phyloP scores from a whole-genome alignment of 2,329 filamentous ascomycete species.

The Monosporascus sp. region DNA sequence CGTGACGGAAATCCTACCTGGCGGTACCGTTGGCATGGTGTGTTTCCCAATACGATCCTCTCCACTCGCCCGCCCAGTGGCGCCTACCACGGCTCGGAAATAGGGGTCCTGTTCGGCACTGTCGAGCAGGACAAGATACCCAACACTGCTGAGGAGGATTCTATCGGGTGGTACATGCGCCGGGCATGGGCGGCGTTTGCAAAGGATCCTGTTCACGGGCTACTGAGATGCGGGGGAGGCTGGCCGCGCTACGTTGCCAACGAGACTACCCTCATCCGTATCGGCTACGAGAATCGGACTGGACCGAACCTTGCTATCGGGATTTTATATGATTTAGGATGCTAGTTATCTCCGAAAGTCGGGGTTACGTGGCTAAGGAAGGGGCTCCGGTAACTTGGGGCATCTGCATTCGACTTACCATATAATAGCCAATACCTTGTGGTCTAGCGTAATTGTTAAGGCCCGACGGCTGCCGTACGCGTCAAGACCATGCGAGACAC shows the following conservation, averaged over 20 bases:
- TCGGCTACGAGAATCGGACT: not conserved
- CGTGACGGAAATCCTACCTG: not conserved
- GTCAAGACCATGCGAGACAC: too few species aligned
- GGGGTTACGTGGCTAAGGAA: too few species aligned
- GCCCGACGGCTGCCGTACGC: too few species aligned
- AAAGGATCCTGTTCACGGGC: not conserved
- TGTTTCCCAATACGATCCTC: not conserved
- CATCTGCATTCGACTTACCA: too few species aligned
- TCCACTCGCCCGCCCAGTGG: not conserved
- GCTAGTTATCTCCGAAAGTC: not conserved
- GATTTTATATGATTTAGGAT: not conserved
- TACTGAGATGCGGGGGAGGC: not conserved
- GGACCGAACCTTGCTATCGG: not conserved
- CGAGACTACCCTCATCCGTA: not conserved
- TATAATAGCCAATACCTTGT: too few species aligned
- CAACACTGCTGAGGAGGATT: not conserved
- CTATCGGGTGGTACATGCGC: not conserved
- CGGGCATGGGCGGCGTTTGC: not conserved
- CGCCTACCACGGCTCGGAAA: not conserved
- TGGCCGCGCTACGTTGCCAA: not conserved
- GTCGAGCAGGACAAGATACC: not conserved
- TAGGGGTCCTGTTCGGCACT: not conserved
- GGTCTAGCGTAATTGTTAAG: too few species aligned
- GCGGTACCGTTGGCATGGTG: slow-evolving; percentile 3
- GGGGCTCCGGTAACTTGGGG: too few species aligned